Evolutionary conservation across 768 basidiomycete genomes (phyloP), one percentile per base, ranked within the genome.

Genomic region (Clavaria fumosa): DNA sequence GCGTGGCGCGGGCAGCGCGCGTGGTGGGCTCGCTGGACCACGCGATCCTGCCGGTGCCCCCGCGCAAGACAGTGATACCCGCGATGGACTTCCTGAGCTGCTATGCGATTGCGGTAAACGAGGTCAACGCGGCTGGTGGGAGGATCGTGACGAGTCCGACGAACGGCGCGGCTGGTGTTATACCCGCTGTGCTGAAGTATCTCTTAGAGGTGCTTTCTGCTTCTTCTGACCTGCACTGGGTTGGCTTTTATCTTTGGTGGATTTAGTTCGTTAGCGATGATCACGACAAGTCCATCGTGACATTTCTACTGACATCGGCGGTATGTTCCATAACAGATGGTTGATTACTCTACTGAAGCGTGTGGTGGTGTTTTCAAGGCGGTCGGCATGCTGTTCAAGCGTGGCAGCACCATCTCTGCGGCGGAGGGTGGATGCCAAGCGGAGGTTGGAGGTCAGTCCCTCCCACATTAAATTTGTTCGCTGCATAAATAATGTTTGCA

Each of bases 381-480:
- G 6, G 60, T 93, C 37, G 89, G 91, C 11, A 95, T 95, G 90
- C 62, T 95, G 22, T 93, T 89, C 64, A 96, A 97, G 54, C 74
- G 91, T 42, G 89, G 90, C n/a, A 88, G 86, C 44, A 93, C 91
- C 2, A 95, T 96, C 35, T 85, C 82, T 33, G 91, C 91, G 10
- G 90, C 93, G 0, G 93, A 97, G 58, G 91, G 91, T 14, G 89
- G 78, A 7, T 93, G 89, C 54, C 85, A 89, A 60, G 89, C 89
- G 14, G 89, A 93, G 61, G 91, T 97, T 3, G 91, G 91, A 54
- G 81, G 81, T 80, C 50, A 21, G 61, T 49, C 14, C 20, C 17
- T 7, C n/a, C 14, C 7, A 40, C 23, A 31, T 40, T 43, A 28
- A 35, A 6, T 3, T 36, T 9, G 4, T 27, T 2, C 28, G 4